Evolutionary conservation across 345 rosid genomes (phyloP), one percentile per base, ranked within the genome.

Genomic region (Pugionium cornutum): DNA sequence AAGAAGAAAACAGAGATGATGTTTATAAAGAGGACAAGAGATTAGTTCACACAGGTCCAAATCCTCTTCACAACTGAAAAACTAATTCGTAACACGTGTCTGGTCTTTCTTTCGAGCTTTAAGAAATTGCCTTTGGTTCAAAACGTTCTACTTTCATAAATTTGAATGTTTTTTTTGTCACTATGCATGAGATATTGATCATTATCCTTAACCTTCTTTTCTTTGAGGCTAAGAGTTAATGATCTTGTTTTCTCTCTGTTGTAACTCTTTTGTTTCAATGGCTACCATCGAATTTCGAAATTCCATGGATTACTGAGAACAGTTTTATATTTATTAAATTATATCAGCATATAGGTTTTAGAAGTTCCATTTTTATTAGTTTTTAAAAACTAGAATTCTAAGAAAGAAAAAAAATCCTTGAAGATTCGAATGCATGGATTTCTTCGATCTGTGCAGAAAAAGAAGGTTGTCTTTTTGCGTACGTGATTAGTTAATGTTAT

Each of bases 31-130:
- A 91, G 6, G 86, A 88, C 52, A 84, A 86, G 85, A 88, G 97
- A 72, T 63, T 81, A 68, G 80, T 91, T 73, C 91, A 84, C 72
- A 86, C 97, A 34, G 97, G 97, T 74, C 97, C 97, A 25, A 91
- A 91, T 77, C 96, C 96, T 69, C 96, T 91, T 62, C 96, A 91
- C 77, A 90, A 90, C 86, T 90, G 72, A 72, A 18, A 18, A 28
- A 18, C 39, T 7, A 37, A 40, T 30, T 40, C 27, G 58, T 31
- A 43, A 53, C 58, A 74, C 58, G 33, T 70, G 30, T 64, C 55
- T 69, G 35, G 45, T 64, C 45, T 59, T 62, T 58, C 47, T 72
- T 58, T 54, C 36, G 10, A 58, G 10, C 36, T 33, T 53, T 11
- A 18, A 26, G 37, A 51, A 27, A 28, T 35, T 26, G 32, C 48